Base-by-base conservation (phyloP, 495 filamentous ascomycete species). In the Tuber magnatum region DNA sequence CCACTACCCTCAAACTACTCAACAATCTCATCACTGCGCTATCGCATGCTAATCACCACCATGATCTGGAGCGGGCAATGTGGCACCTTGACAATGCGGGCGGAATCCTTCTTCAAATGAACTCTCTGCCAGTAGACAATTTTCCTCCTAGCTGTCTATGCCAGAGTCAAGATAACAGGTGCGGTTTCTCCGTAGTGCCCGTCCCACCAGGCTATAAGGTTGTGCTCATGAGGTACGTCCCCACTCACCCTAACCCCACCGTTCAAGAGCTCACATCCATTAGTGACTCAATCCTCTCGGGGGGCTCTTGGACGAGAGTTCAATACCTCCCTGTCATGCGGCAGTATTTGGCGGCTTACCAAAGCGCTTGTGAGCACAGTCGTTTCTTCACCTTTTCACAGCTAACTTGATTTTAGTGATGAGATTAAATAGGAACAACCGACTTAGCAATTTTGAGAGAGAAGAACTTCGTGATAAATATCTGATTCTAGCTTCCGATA, bases 11-110 rank as follows among this genome's bases (percentile, higher is more conserved):
- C n/a, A 61, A 32, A 12, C 9, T 32, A 32, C n/a, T 61, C n/a
- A 8, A 9, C 56, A 32, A 32, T 10, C 0, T 61, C 56, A 32
- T 8, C 12, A 2, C 1, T 32, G n/a, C n/a, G 7, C 20, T 44
- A 41, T 69, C 74, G 9, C 32, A 38, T 48, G 70, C 10, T 14
- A 61, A 71, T n/a, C 69, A 78, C 44, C 18, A 41, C 8, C 0
- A 16, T 14, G n/a, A 35, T n/a, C 4, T 74, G 22, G 68, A 71
- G 10, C 14, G 61, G 3, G 69, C 76, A 44, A 42, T 79, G 28
- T 79, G 77, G 77, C 77, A 79, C 42, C 69, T 79, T 48, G 76
- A 79, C 9, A 72, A 79, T 51, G 77, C 76, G 39, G 77, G 77
- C 1, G 69, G 76, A 18, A 40, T 79, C 38, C 61, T 79, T 16